Conservation (phyloP, 2,329 filamentous ascomycete genomes). For the Lachnellula occidentalis region DNA sequence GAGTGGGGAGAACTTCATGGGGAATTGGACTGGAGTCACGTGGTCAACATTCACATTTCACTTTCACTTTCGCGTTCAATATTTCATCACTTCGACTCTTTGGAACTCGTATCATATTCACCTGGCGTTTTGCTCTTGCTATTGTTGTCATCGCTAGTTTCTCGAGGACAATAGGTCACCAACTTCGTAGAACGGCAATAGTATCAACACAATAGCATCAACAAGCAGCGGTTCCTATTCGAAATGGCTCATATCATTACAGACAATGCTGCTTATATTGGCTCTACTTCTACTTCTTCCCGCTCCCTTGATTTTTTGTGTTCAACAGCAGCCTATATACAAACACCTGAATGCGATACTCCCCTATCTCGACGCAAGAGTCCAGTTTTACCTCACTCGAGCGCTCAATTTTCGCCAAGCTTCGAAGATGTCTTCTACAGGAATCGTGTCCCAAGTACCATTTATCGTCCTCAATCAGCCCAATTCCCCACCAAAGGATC, state of each 20-base stretch:
- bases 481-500: not conserved
- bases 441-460: not conserved
- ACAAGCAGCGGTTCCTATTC: not conserved
- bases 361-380: not conserved
- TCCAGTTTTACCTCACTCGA: not conserved
- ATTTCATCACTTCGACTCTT: no score
- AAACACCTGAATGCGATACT: not conserved
- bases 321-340: not conserved
- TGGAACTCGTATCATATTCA: not conserved
- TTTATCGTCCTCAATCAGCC: not conserved
- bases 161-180: not conserved
- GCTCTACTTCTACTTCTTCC: not conserved
- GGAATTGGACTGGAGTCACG: no score
- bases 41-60: no score
- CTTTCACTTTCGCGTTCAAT: no score
- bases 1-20: no score
- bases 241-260: not conserved
- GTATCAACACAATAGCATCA: not conserved
- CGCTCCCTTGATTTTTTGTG: not conserved
- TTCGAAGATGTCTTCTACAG: not conserved
- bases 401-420: not conserved
- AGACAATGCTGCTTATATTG: no score
- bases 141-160: not conserved
- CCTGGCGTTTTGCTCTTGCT: not conserved
- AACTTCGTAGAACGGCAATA: not conserved